phyloP scores from a whole-genome alignment of 169 alveolate species.

The Plasmodium berghei region DNA sequence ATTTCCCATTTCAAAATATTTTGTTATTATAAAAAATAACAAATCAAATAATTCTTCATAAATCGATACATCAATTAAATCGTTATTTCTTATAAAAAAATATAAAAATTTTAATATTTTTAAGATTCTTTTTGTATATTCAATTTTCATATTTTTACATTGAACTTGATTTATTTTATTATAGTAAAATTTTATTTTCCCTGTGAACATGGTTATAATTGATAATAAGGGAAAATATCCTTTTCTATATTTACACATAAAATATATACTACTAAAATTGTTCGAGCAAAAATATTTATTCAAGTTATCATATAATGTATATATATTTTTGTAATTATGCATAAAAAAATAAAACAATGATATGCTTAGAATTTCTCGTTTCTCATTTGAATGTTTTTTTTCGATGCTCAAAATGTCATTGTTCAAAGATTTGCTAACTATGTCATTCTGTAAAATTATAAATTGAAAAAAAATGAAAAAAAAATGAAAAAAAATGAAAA shows the following conservation, averaged over 20 bases:
- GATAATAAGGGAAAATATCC: constrained; percentile 26
- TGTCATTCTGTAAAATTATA: constrained; percentile 34
- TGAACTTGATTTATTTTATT: background rate
- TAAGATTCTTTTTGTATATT: constrained; percentile 13
- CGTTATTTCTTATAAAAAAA: constrained; percentile 40
- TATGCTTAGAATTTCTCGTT: constrained; percentile 38
- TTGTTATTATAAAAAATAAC: background rate
- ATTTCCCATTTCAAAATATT: background rate
- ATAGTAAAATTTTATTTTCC: background rate
- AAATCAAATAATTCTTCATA: constrained; percentile 19
- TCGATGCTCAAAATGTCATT: constrained; percentile 33
- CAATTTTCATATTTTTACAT: background rate
- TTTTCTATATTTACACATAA: constrained; percentile 46
- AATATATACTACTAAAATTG: constrained; percentile 36
- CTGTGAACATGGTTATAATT: constrained; percentile 12
- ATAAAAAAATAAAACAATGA: constrained; percentile 23
- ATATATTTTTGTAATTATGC: constrained; percentile 24
- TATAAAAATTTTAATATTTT: constrained; percentile 26
- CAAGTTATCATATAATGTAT: constrained; percentile 16
- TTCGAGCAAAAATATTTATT: constrained; percentile 20
- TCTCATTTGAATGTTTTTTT: constrained; percentile 13
- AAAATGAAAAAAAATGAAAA: background rate
- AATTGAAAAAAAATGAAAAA: constrained; percentile 1
- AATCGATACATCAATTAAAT: constrained; percentile 1
- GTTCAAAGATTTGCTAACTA: constrained; percentile 41